phyloP scores from a whole-genome alignment of 129 eudicot genomes.

The Flaveria trinervia region DNA sequence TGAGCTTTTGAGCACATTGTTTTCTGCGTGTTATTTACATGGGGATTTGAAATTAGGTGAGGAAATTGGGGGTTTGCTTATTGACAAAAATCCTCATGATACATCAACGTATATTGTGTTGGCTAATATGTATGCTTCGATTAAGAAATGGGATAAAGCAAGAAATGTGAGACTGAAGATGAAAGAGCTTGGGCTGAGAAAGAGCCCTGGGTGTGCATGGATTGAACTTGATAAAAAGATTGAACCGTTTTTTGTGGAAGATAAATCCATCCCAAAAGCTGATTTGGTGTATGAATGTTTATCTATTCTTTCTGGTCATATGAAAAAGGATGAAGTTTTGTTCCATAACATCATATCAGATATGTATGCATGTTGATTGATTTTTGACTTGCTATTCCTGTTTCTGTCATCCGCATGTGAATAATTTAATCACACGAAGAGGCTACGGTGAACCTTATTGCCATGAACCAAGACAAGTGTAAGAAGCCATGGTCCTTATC shows the following conservation, averaged over 20 bases:
- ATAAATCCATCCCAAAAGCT: slow-evolving; percentile 29
- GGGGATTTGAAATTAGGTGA: slow-evolving; percentile 28
- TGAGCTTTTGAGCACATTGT: slow-evolving; percentile 39
- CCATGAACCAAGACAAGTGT: no score
- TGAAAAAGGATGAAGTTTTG: slow-evolving; percentile 34
- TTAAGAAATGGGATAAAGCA: slow-evolving; percentile 40
- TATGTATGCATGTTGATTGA: slow-evolving; percentile 1
- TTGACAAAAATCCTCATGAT: slow-evolving; percentile 36
- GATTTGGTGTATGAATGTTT: slow-evolving; percentile 37
- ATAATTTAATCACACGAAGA: no score
- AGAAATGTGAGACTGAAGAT: slow-evolving; percentile 40
- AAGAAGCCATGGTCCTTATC: no score
- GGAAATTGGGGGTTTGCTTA: slow-evolving; percentile 34
- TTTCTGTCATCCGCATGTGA: no score
- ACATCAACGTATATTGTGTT: slow-evolving; percentile 34
- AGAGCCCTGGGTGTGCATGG: slow-evolving; percentile 44
- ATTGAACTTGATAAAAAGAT: slow-evolving; percentile 40
- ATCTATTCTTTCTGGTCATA: slow-evolving; percentile 31
- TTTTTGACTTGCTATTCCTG: neutral
- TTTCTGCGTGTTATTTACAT: slow-evolving; percentile 39
- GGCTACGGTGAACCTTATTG: no score
- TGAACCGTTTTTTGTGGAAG: slow-evolving; percentile 38
- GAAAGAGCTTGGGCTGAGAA: slow-evolving; percentile 39
- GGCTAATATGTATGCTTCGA: slow-evolving; percentile 42
- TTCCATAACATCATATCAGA: neutral